Evolutionary conservation across 306 rosid species (phyloP).

Genomic region (Oemleria cerasiformis): DNA sequence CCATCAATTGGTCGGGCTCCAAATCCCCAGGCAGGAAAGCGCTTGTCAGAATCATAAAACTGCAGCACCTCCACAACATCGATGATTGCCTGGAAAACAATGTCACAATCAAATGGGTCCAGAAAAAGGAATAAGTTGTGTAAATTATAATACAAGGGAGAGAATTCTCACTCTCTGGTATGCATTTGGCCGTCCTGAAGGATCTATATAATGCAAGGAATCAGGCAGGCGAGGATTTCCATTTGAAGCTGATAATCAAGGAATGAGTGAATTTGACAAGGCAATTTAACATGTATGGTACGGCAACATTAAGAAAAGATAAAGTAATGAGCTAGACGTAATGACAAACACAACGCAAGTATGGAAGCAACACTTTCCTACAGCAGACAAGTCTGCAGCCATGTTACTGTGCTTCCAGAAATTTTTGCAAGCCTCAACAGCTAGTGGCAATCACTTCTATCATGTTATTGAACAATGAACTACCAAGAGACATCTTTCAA

Average conservation of each 20-base stretch:
- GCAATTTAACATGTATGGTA: neutral
- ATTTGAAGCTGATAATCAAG: conserved; percentile 82
- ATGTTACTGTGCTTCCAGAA: neutral
- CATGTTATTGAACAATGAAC: neutral
- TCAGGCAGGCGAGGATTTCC: conserved; percentile 99
- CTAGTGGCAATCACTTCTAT: conserved; percentile 7
- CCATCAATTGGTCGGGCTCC: conserved; percentile 99
- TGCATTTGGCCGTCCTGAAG: conserved; percentile 90
- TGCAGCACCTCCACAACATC: conserved; percentile 95
- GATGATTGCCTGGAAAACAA: conserved; percentile 66
- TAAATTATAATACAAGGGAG: conserved; percentile 22
- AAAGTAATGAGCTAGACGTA: neutral
- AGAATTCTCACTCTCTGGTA: conserved; percentile 85
- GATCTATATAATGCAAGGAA: conserved; percentile 98
- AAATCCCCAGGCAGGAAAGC: conserved; percentile 99
- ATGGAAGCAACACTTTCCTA: neutral
- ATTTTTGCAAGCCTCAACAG: conserved; percentile 1
- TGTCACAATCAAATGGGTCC: conserved; percentile 23
- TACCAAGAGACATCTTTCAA: neutral
- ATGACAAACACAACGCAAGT: neutral
- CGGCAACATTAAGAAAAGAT: neutral
- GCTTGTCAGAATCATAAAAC: conserved; percentile 88
- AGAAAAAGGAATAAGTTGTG: conserved; percentile 14
- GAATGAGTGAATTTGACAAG: conserved; percentile 18
- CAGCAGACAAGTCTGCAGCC: conserved; percentile 1